Evolutionary conservation across 345 rosid species (phyloP), one percentile per base, ranked within the genome.

Genomic region (Brassica nigra): DNA sequence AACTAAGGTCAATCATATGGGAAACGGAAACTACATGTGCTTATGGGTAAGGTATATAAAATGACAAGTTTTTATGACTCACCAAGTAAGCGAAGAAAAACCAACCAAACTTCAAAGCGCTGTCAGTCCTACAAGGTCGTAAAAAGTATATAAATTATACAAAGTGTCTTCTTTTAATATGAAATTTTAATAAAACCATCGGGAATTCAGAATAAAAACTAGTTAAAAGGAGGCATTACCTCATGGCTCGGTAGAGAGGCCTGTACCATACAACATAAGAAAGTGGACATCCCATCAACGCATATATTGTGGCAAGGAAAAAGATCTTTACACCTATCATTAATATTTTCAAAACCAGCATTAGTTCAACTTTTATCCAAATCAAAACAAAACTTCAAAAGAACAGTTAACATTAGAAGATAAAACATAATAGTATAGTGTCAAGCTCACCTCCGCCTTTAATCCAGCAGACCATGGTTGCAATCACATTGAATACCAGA

Each of bases 241-340:
- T 91, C 97, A 96, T 93, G 73, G 93, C 99, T 81, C 97, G 90
- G 85, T 93, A 96, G 16, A 96, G 90, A 28, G 99, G 99, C 86
- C 97, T 88, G 85, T 96, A 96, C 99, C 99, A 96, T 55, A 96
- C 73, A 64, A 96, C 86, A 76, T 92, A 96, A 44, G 98, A 94
- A 55, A 94, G 88, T 3, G 99, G 99, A 27, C 87, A 84, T 83
- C 99, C 98, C 29, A 89, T 83, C 74, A 96, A 78, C 0, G 88
- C 93, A 84, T 96, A 96, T 78, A 96, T 96, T 7, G 80, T 76
- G 3, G 99, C 93, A 76, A 96, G 95, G 87, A 96, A 88, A 81
- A 94, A 96, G 73, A 90, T 96, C 78, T 90, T 92, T 65, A 87
- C 97, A 66, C 99, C 99, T 96, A 68, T 39, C 14, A 74, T 84